Base-by-base conservation (phyloP, 163 green algal genomes). In the Coccomyxa subellipsoidea region DNA sequence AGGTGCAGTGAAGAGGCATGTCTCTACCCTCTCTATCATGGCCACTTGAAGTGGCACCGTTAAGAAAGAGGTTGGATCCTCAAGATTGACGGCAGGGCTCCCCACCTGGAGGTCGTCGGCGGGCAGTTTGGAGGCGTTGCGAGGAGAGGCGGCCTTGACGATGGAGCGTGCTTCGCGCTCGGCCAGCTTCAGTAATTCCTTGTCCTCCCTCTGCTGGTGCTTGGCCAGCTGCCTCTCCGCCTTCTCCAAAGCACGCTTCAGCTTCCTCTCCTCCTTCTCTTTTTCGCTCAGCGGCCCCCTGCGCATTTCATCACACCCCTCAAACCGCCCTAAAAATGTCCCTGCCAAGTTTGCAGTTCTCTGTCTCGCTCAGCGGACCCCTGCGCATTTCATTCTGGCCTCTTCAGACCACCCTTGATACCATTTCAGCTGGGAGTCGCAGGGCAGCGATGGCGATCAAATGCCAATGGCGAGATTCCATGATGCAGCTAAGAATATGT, bases 211-310 rank as follows among this genome's bases (percentile, higher is more conserved):
- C 38, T 81, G 59, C 69, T 80, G 35, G n/a, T 80, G 38, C 78
- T 80, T 79, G 76, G 72, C 79, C 72, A 85, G 72, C 80, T 78
- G 69, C 83, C 81, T 81, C 40, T 87, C 85, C 47, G 82, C 81
- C 80, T 82, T 87, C 59, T 84, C 83, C 21, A 72, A 71, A 53
- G 81, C 78, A 4, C 27, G 38, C 4, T 81, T 76, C 31, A 47
- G 72, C 31, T 32, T 31, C 72, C 37, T 39, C 72, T 78, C 72
- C 36, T 78, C 72, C 2, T 40, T 38, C 37, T 59, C 37, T 31
- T 78, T 73, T n/a, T 73, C 66, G 29, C 2, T 73, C 66, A 73
- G 66, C 18, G 32, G 23, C 4, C 15, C 47, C n/a, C n/a, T 75
- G 69, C 69, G 27, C 69, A 34, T 10, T 38, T 34, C 69, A 75